A percentile compares a stretch with the other conserved stretches of the same genome.
Conservation (phyloP, 2,329 filamentous ascomycete species). For the Colletotrichum viniferum region DNA sequence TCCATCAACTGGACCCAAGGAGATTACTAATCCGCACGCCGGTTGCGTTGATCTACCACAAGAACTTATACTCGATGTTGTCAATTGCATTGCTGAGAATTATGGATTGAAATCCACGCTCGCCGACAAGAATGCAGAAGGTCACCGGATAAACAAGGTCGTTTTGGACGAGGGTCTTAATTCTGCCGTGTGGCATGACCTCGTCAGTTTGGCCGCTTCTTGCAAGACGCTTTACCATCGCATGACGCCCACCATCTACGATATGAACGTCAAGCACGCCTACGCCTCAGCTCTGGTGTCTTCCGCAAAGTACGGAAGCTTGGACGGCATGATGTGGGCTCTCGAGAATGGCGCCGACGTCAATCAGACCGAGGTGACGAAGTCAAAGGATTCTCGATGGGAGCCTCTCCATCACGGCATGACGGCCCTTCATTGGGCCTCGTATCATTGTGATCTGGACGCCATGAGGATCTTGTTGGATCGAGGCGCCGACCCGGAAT, state of each 20-base stretch:
- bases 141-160: background rate
- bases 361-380: background rate
- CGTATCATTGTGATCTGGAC: background rate
- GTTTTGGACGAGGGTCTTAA: fast-evolving
- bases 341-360: background rate
- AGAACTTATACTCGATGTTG: fast-evolving
- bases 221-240: background rate
- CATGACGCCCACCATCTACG: background rate
- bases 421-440: background rate
- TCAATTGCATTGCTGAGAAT: fast-evolving
- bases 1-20: fast-evolving
- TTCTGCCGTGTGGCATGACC: background rate
- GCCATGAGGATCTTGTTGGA: background rate
- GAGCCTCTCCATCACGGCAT: background rate
- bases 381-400: background rate
- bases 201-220: background rate
- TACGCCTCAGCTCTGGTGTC: background rate
- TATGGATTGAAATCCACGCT: background rate
- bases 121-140: background rate
- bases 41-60: background rate
- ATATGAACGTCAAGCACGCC: background rate
- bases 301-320: background rate
- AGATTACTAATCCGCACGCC: fast-evolving
- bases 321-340: background rate
- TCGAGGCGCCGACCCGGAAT: background rate